These are phyloP conservation scores for Sporothrix inflata DNA, from an alignment of 2,329 filamentous ascomycete species.

Conservation along the genomic window DNA sequence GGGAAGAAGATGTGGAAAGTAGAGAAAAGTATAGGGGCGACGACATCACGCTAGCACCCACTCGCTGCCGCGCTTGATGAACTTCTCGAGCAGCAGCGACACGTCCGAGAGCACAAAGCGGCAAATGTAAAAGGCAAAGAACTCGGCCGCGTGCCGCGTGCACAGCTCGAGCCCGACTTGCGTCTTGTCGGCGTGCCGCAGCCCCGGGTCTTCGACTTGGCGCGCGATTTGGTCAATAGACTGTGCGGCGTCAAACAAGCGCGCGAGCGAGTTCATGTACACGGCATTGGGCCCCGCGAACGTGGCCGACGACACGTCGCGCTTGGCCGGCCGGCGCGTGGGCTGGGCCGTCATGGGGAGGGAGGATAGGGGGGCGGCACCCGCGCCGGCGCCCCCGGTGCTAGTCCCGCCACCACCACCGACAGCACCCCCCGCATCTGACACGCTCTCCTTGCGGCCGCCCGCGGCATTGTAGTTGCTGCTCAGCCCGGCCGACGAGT, in stretches of 20 bases:
- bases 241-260: constrained; percentile 90
- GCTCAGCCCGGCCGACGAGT: constrained; percentile 67
- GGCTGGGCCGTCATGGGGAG: constrained; percentile 74
- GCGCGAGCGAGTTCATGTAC: constrained; percentile 90
- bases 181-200: constrained; percentile 88
- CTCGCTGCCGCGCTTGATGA: constrained; percentile 93
- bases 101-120: constrained; percentile 91
- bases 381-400: background rate
- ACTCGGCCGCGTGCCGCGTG: constrained; percentile 91
- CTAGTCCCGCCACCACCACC: too few species aligned
- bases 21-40: background rate
- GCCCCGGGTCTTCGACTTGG: constrained; percentile 91
- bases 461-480: constrained; percentile 50
- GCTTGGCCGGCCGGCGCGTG: constrained; percentile 69
- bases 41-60: constrained; percentile 67
- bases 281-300: constrained; percentile 83
- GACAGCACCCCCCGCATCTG: constrained; percentile 41
- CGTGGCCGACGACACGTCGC: constrained; percentile 68
- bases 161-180: constrained; percentile 94
- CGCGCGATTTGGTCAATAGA: constrained; percentile 92
- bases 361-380: constrained; percentile 56
- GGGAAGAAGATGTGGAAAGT: background rate
- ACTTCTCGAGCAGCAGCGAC: constrained; percentile 86
- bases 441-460: constrained; percentile 51
- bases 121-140: constrained; percentile 96